Evolutionary conservation across 495 filamentous ascomycete genomes (phyloP).

Genomic region (Podospora anserina): DNA sequence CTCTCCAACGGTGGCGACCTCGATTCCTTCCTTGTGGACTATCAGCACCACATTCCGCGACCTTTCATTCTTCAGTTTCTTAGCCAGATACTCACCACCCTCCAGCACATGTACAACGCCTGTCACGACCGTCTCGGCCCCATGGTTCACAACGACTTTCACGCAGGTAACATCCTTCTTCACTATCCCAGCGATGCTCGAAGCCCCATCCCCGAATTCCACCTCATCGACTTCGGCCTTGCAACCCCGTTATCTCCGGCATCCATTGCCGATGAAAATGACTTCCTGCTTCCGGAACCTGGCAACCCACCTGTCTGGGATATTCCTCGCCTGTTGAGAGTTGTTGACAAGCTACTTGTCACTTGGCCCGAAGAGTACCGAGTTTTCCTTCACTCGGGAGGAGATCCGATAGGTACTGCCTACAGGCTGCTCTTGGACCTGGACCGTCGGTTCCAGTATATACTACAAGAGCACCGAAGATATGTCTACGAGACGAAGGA

Average conservation of each 20-base stretch:
- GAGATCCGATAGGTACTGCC: background rate
- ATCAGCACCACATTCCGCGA: background rate
- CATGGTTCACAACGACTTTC: conserved; percentile 8
- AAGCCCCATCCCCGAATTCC: background rate
- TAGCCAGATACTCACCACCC: conserved; percentile 8
- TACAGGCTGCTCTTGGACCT: conserved; percentile 3
- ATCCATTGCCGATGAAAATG: background rate
- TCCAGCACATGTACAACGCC: conserved; percentile 9
- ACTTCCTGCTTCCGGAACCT: no score
- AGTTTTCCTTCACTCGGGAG: background rate
- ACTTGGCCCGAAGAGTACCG: background rate
- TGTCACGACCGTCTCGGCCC: background rate
- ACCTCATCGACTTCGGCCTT: conserved; percentile 13
- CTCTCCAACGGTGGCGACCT: conserved; percentile 15
- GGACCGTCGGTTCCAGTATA: background rate
- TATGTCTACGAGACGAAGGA: background rate
- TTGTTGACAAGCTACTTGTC: background rate
- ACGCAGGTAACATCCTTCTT: conserved; percentile 4
- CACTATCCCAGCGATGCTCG: background rate
- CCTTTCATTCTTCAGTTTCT: conserved; percentile 10
- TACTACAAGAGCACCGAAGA: background rate
- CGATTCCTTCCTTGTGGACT: background rate
- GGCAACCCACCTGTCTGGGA: background rate
- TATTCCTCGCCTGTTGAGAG: background rate
- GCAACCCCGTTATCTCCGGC: background rate